Evolutionary conservation across 345 rosid species (phyloP), one percentile per base, ranked within the genome.

Genomic region (Eucalyptus erythrocorys): DNA sequence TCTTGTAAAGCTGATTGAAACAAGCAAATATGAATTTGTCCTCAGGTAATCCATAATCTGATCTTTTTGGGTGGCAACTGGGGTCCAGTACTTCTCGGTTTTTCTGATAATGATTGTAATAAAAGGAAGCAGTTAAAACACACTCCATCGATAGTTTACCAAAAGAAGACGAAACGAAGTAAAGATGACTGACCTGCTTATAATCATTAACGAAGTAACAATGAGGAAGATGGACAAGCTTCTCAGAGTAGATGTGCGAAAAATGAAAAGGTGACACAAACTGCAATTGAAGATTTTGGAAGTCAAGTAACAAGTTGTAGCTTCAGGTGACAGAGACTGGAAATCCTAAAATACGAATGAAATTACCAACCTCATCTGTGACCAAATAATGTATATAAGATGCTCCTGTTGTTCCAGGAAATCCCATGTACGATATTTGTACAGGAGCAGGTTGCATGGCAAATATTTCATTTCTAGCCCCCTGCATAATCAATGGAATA

Each of bases 191-290:
- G 42, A 96, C 99, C 97, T 97, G 99, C 89, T 96, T 98, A 93
- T 98, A 98, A 91, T 98, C 99, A 90, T 98, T 98, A 84, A 98
- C 99, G 87, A 98, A 98, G 94, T 98, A 98, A 92, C 99, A 96
- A 85, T 98, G 99, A 12, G 99, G 99, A 55, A 98, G 95, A 91
- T 95, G 99, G 88, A 97, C 99, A 86, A 98, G 96, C 94, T 97
- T 98, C 91, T 98, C 99, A 22, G 99, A 98, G 91, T 98, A 98
- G 88, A 97, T 95, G 91, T 95, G 95, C 3, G 99, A 91, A 87
- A 90, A 94, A 85, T 92, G 89, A 87, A 94, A 86, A 88, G 99
- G 99, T 42, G 99, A 98, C 90, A 96, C 99, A 88, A 98, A 97
- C 99, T 98, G 95, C 88, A 87, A 88, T 85, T 19, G 48, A 91